Conservation (phyloP, 257 asterid species). For the Solanum tarijense region DNA sequence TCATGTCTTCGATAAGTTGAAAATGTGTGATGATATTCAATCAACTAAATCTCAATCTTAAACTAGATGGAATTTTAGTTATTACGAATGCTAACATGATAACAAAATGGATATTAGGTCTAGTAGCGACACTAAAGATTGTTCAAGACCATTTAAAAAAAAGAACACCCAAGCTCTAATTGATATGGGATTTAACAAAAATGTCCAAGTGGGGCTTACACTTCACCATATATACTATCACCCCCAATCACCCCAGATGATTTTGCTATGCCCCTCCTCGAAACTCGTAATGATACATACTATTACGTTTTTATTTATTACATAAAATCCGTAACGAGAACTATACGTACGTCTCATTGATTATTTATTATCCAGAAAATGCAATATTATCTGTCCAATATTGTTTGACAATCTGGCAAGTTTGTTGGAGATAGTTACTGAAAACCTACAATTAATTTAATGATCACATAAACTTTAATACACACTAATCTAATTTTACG, state of each 20-base stretch:
- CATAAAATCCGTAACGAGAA: neutral
- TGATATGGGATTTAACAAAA: neutral
- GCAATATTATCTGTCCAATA: neutral
- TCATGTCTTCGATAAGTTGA: neutral
- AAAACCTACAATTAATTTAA: neutral
- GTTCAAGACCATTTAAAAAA: neutral
- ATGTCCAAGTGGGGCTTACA: neutral
- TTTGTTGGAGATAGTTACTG: neutral
- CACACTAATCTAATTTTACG: neutral
- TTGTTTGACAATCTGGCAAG: neutral
- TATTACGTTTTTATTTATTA: neutral
- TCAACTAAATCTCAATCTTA: neutral
- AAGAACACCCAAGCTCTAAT: neutral
- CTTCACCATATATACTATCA: neutral
- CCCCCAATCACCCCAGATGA: neutral
- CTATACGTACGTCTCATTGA: neutral
- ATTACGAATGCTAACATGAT: neutral
- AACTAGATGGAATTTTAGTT: neutral
- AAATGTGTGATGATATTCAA: neutral
- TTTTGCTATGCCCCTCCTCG: neutral
- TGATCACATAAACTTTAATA: neutral
- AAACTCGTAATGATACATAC: neutral
- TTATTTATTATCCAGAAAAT: neutral
- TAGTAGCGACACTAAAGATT: fast-evolving
- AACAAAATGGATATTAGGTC: neutral